Evolutionary conservation across 2,329 filamentous ascomycete genomes (phyloP).

Genomic region (Ophiostoma perfectum): DNA sequence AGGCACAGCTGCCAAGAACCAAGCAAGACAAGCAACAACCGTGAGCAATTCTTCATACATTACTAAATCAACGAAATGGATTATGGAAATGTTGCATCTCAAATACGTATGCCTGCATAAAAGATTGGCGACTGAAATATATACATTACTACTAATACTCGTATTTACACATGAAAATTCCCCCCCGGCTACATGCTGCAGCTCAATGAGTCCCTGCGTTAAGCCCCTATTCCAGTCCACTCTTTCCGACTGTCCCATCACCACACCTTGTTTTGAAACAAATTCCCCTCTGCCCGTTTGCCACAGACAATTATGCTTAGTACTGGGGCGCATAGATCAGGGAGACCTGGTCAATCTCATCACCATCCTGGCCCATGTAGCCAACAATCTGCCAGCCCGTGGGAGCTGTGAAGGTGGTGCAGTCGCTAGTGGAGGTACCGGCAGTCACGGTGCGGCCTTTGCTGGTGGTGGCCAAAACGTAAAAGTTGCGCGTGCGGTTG

Average conservation of each 20-base stretch:
- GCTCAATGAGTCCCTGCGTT: background rate
- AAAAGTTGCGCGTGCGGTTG: conserved; percentile 49
- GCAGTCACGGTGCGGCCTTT: conserved; percentile 41
- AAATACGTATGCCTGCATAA: too few species aligned
- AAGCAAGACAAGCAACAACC: conserved; percentile 4
- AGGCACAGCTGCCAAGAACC: background rate
- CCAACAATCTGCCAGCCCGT: conserved; percentile 49
- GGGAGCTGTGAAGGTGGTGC: conserved; percentile 43
- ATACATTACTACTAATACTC: too few species aligned
- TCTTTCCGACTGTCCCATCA: background rate
- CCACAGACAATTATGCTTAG: background rate
- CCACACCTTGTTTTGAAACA: background rate
- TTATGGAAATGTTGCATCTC: too few species aligned
- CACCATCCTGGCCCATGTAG: conserved; percentile 47
- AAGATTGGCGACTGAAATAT: too few species aligned
- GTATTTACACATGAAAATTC: too few species aligned
- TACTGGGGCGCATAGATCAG: conserved; percentile 44
- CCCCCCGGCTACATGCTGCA: background rate
- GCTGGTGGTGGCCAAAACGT: conserved; percentile 49
- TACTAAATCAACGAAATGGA: too few species aligned
- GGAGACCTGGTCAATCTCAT: conserved; percentile 52
- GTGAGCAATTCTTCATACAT: too few species aligned
- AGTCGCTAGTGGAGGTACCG: conserved; percentile 45
- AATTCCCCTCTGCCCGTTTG: too few species aligned
- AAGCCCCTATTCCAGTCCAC: background rate